A percentile compares a stretch with the other conserved stretches of the same genome.
These are phyloP conservation scores for Fragaria iinumae DNA, from an alignment of 306 rosid genomes.

Conservation along the genomic window DNA sequence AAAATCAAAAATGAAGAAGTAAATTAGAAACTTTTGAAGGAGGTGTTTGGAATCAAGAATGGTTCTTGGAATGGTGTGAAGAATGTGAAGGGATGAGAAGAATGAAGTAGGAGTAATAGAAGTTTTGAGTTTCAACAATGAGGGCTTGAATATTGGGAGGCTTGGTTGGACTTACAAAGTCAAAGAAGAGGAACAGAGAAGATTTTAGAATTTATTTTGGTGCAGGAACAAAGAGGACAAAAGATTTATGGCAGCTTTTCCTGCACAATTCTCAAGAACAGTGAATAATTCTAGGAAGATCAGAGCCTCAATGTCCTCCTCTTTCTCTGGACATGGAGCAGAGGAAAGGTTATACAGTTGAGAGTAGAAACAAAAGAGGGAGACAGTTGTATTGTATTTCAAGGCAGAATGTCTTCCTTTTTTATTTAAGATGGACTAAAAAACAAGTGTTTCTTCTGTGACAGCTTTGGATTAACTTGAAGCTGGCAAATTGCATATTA, in stretches of 20 bases:
- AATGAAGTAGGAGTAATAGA: not conserved
- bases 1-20: not conserved
- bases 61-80: conserved; percentile 1
- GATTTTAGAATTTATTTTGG: conserved; percentile 8
- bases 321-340: conserved; percentile 34
- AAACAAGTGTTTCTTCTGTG: conserved; percentile 16
- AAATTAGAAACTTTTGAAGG: not conserved
- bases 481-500: conserved; percentile 10
- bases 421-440: conserved; percentile 1
- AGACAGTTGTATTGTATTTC: conserved; percentile 6
- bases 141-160: conserved; percentile 27
- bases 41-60: not conserved
- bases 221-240: conserved; percentile 19
- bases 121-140: conserved; percentile 19
- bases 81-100: conserved; percentile 5
- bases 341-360: conserved; percentile 30
- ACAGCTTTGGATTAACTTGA: conserved; percentile 27
- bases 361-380: conserved; percentile 34
- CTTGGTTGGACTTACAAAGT: conserved; percentile 30
- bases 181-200: conserved; percentile 27
- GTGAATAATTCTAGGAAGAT: conserved; percentile 23
- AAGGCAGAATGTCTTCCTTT: not conserved
- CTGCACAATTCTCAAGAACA: conserved; percentile 35
- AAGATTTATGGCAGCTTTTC: conserved; percentile 26
- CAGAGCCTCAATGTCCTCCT: conserved; percentile 30